A percentile compares a stretch with the other conserved stretches of the same genome.
These are phyloP conservation scores for Zygosaccharomyces pseudorouxii DNA, from an alignment of 805 yeast genomes.

Conservation along the genomic window DNA sequence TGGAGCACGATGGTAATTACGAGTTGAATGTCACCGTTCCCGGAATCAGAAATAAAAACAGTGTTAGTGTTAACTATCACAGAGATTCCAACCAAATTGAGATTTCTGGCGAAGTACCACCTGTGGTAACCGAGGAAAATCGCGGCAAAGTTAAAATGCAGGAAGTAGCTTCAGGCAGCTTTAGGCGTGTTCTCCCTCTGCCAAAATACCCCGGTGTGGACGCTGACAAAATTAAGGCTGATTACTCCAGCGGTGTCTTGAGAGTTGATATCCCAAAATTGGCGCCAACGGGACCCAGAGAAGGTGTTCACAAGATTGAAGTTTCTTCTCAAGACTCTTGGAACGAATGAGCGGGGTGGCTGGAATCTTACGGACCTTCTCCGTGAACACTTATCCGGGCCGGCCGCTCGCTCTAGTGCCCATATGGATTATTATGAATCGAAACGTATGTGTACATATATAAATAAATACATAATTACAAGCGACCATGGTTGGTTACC, in stretches of 20 bases:
- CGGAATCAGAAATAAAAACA: conserved; percentile 43
- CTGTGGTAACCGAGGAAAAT: conserved; percentile 18
- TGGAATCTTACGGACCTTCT: not conserved
- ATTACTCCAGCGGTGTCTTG: conserved; percentile 45
- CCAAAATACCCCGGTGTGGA: conserved; percentile 39
- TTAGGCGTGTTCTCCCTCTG: conserved; percentile 40
- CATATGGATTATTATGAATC: too few species aligned
- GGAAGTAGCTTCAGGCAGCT: conserved; percentile 39
- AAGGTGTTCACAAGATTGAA: conserved; percentile 29
- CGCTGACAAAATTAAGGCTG: conserved; percentile 43
- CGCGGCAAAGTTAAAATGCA: conserved; percentile 27
- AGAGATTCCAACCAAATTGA: conserved; percentile 41
- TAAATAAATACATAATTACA: too few species aligned
- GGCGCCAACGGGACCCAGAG: conserved; percentile 21
- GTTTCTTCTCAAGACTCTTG: conserved; percentile 29
- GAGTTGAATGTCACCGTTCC: conserved; percentile 44
- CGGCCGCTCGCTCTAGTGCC: too few species aligned
- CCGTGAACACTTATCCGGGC: too few species aligned
- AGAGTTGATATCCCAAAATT: conserved; percentile 41
- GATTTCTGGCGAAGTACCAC: conserved; percentile 43
- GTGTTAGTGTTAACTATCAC: conserved; percentile 44
- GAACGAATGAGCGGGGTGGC: conserved; percentile 7
- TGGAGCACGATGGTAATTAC: conserved; percentile 41
- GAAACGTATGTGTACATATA: too few species aligned
- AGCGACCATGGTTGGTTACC: too few species aligned